A percentile compares a stretch with the other conserved stretches of the same genome.
Conservation (phyloP, 306 rosid species). For the Gastrolobium villosum region DNA sequence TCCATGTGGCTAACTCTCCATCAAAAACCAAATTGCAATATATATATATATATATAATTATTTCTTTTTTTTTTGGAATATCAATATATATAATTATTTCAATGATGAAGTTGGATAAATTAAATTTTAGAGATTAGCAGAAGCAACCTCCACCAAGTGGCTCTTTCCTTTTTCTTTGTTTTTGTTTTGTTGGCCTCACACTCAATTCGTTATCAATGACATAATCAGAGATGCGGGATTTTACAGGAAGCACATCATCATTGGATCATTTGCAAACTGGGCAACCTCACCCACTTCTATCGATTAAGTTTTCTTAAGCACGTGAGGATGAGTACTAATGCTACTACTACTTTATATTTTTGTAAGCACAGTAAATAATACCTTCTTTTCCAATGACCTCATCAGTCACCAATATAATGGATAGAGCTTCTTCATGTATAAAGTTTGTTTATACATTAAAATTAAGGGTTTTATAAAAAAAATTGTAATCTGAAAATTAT, state of each 20-base stretch:
- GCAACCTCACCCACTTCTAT: background rate
- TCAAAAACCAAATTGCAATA: background rate
- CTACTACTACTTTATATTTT: background rate
- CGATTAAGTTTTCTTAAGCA: conserved; percentile 19
- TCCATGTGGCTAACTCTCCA: background rate
- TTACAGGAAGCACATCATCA: conserved; percentile 28
- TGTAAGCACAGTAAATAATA: background rate
- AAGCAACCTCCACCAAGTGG: conserved; percentile 12
- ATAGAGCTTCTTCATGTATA: conserved; percentile 9
- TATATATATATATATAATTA: no score
- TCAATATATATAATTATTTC: background rate
- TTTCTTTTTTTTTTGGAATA: no score
- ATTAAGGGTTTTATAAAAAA: no score
- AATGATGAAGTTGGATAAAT: background rate
- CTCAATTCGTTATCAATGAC: conserved; percentile 28
- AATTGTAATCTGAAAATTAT: no score
- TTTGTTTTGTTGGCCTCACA: background rate
- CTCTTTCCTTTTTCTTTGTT: background rate
- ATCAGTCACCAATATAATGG: background rate
- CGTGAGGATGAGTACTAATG: conserved; percentile 4
- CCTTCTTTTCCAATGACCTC: conserved; percentile 39
- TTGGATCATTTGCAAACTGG: background rate
- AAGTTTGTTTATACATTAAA: background rate
- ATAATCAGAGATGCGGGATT: background rate
- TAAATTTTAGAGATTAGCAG: background rate